Percentiles rank a stretch among this genome's conserved stretches.
These are phyloP conservation scores for Huntiella bhutanensis DNA, from an alignment of 2,329 filamentous ascomycete species.

Conservation along the genomic window DNA sequence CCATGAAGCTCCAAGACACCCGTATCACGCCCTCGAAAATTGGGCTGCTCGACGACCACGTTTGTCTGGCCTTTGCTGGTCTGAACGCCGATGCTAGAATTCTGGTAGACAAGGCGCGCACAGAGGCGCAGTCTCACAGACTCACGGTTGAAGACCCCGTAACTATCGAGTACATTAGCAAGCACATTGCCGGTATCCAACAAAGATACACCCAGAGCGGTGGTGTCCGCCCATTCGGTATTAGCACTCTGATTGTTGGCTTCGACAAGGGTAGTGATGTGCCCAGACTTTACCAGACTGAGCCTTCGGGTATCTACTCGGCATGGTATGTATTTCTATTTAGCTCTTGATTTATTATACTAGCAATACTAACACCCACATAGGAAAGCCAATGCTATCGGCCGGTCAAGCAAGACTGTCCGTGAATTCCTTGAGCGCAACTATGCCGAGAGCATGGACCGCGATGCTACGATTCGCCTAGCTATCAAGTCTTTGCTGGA, in stretches of 20 bases:
- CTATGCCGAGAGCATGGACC: constrained; percentile 95
- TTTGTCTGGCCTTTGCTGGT: constrained; percentile 90
- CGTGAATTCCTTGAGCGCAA: constrained; percentile 97
- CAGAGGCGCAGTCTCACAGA: constrained; percentile 94
- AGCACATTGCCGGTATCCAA: constrained; percentile 94
- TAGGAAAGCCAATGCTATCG: constrained; percentile 99
- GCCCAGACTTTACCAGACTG: constrained; percentile 88
- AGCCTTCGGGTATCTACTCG: constrained; percentile 98
- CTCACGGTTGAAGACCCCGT: constrained; percentile 94
- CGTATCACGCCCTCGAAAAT: constrained; percentile 98
- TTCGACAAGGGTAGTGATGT: constrained; percentile 86
- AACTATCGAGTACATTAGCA: constrained; percentile 97
- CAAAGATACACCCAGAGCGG: constrained; percentile 98
- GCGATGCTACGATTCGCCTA: constrained; percentile 86
- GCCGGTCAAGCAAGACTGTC: constrained; percentile 95
- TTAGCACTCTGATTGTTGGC: constrained; percentile 94
- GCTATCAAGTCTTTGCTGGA: constrained; percentile 96
- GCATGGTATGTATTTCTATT: constrained; percentile 51
- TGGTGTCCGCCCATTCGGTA: constrained; percentile 95
- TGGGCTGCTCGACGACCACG: constrained; percentile 84
- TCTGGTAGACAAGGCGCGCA: constrained; percentile 88
- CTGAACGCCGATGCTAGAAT: constrained; percentile 96
- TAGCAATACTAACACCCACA: constrained; percentile 2
- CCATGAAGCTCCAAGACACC: constrained; percentile 98
- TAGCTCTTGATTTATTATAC: not conserved